Base-by-base conservation (phyloP, 768 basidiomycete species). In the Udeniomyces megalosporus region DNA sequence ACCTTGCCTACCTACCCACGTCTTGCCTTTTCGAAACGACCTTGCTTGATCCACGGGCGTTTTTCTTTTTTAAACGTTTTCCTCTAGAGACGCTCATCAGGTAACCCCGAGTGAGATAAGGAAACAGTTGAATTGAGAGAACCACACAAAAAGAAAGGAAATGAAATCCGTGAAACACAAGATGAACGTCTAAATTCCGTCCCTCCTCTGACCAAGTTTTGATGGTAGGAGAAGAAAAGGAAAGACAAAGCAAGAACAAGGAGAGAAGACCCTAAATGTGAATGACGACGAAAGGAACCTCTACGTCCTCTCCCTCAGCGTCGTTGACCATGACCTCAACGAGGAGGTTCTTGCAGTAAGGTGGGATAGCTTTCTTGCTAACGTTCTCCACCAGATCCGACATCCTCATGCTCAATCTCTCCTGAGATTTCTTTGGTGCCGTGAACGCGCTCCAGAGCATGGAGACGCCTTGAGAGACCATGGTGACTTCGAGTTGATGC, bases 381-480 rank as follows among this genome's bases (percentile, higher is more conserved):
- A 99, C 90, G 59, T 80, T 80, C 73, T 96, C 93, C 11, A 93
- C 91, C 31, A 99, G 78, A 65, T 84, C 82, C 73, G 83, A 87
- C 76, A 99, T 88, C 70, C 81, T 84, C 88, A 95, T 86, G 6
- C 81, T 80, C 66, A 93, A 72, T 57, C 92, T 80, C 71, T 93
- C 91, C 50, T 88, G 83, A 69, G 85, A 85, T 90, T 97, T 97
- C 78, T 88, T 88, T 77, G 84, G 86, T 59, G 84, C 85, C 57
- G 88, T 80, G 74, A 93, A 99, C 35, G 86, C 84, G 65, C 88
- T 91, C 90, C 92, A 97, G 34, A 97, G 77, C 92, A 97, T 93
- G 70, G 89, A 91, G 35, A 96, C 92, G 46, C 91, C 93, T 72
- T 90, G 87, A 70, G 88, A 91, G 66, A 96, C 88, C 95, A 99